These are phyloP conservation scores for Arabidopsis arenosa DNA, from an alignment of 345 rosid species.

Conservation along the genomic window DNA sequence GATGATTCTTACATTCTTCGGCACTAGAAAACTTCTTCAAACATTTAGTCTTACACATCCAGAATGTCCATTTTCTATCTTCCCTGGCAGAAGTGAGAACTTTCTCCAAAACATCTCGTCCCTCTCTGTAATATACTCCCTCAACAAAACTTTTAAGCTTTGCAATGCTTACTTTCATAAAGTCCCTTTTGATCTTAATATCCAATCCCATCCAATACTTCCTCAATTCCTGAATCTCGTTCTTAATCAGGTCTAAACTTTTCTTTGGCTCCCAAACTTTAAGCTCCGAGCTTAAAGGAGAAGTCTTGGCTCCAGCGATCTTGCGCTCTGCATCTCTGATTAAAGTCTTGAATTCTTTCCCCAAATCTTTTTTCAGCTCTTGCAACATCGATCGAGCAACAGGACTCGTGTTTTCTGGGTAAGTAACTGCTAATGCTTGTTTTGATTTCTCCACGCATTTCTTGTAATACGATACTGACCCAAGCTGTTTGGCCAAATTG, in stretches of 20 bases:
- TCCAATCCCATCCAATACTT: conserved; percentile 25
- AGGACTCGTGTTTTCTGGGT: background rate
- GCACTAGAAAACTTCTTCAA: background rate
- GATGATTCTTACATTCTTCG: conserved; percentile 36
- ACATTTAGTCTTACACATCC: conserved; percentile 28
- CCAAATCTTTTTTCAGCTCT: background rate
- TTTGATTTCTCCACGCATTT: background rate
- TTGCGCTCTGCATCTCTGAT: background rate
- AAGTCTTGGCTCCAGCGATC: conserved; percentile 5
- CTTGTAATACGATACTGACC: conserved; percentile 14
- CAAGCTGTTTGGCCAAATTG: background rate
- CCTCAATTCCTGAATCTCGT: background rate
- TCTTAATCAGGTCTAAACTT: background rate
- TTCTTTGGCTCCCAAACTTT: conserved; percentile 6
- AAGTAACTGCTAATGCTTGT: background rate
- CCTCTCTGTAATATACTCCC: background rate
- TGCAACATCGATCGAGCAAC: background rate
- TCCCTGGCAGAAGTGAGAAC: conserved; percentile 5
- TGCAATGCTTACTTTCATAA: conserved; percentile 32
- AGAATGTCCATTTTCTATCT: conserved; percentile 23
- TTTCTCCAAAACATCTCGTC: conserved; percentile 18
- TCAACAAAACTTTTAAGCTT: background rate
- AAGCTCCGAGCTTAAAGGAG: background rate
- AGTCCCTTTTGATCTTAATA: conserved; percentile 14
- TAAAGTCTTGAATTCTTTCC: background rate